Conservation (phyloP, 352 stramenopile species). For the Pythium pyrilobum region DNA sequence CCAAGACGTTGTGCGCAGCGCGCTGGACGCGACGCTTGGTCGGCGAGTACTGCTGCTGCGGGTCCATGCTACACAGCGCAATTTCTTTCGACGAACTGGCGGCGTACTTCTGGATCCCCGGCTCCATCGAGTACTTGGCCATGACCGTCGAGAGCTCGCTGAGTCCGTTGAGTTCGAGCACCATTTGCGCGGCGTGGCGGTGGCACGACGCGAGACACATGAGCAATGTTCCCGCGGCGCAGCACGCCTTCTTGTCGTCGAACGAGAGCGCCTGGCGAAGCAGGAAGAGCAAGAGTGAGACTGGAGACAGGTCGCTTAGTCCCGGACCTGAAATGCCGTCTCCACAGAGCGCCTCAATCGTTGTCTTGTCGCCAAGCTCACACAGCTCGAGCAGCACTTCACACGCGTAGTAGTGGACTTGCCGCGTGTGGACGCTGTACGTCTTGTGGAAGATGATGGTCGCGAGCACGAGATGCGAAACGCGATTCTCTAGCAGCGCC, state of each 20-base stretch:
- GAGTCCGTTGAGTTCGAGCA: conserved; percentile 57
- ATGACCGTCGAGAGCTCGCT: conserved; percentile 70
- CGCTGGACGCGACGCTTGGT: not conserved
- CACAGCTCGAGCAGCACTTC: conserved; percentile 77
- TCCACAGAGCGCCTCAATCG: conserved; percentile 46
- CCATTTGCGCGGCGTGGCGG: conserved; percentile 35
- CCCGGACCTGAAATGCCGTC: conserved; percentile 15
- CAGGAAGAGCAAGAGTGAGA: conserved; percentile 70
- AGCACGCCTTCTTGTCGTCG: conserved; percentile 79
- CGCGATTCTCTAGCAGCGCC: conserved; percentile 44
- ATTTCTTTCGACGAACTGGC: conserved; percentile 52
- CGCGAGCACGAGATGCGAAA: conserved; percentile 55
- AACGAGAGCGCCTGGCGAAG: conserved; percentile 63
- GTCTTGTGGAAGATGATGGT: conserved; percentile 75
- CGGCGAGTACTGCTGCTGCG: not conserved
- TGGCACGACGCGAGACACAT: conserved; percentile 68
- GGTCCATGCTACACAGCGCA: conserved; percentile 42
- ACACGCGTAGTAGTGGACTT: conserved; percentile 81
- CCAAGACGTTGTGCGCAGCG: not conserved
- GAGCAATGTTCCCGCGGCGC: conserved; percentile 62
- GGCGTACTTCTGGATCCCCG: conserved; percentile 65
- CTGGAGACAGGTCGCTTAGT: conserved; percentile 41
- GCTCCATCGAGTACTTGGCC: conserved; percentile 62
- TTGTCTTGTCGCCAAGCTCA: conserved; percentile 55
- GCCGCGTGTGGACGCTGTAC: conserved; percentile 76